These are phyloP conservation scores for Russula olivacea DNA, from an alignment of 768 basidiomycete species.

Conservation along the genomic window DNA sequence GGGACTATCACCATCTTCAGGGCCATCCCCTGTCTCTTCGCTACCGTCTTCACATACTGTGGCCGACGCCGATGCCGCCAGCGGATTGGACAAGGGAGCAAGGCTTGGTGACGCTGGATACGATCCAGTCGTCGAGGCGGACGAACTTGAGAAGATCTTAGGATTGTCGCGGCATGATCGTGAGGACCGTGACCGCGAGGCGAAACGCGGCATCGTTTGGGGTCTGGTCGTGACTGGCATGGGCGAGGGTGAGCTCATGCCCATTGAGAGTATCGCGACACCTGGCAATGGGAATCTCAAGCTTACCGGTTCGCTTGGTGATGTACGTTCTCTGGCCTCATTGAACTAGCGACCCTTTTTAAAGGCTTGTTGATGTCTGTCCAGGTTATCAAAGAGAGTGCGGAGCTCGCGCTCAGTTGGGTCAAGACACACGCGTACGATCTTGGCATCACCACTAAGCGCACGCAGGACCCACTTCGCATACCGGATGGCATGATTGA, in stretches of 20 bases:
- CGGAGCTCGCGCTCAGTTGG: constrained; percentile 87
- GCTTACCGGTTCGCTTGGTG: constrained; percentile 80
- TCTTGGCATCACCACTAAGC: constrained; percentile 64
- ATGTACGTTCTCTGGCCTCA: constrained; percentile 37
- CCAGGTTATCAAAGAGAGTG: constrained; percentile 75
- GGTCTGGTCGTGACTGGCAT: constrained; percentile 85
- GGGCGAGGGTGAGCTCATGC: constrained; percentile 79
- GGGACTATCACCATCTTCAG: constrained; percentile 25
- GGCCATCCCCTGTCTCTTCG: constrained; percentile 10
- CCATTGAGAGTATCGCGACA: constrained; percentile 76
- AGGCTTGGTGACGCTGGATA: constrained; percentile 35
- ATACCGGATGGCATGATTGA: constrained; percentile 61
- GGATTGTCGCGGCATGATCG: constrained; percentile 77
- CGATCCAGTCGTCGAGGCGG: constrained; percentile 51
- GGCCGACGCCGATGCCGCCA: background rate
- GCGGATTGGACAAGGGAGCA: background rate
- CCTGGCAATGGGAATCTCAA: constrained; percentile 72
- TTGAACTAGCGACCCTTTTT: too few relatives aligned
- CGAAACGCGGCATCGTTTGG: constrained; percentile 71
- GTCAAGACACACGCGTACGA: constrained; percentile 82
- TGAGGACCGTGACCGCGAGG: constrained; percentile 72
- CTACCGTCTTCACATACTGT: background rate
- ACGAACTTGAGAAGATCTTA: constrained; percentile 77
- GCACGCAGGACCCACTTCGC: constrained; percentile 69
- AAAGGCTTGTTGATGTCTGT: background rate